Evolutionary conservation across 2,329 filamentous ascomycete species (phyloP).

Genomic region (Penicillium frequentans): DNA sequence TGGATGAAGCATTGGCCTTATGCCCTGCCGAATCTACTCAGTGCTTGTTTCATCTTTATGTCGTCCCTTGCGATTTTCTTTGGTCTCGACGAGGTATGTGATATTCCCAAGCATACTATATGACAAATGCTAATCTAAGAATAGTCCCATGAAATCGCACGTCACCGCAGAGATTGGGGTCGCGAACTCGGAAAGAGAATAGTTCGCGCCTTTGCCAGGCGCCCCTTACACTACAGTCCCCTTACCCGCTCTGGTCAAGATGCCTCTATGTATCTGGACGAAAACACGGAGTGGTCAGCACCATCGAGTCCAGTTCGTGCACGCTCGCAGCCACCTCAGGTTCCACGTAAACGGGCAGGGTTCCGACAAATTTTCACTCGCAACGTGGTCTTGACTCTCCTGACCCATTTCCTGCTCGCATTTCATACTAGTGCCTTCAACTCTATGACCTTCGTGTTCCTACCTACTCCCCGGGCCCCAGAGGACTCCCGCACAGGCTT

Average conservation of each 20-base stretch:
- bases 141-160: slow-evolving; percentile 40
- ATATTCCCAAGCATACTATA: background rate
- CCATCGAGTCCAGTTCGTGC: slow-evolving; percentile 27
- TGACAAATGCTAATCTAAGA: background rate
- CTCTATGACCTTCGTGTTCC: slow-evolving; percentile 72
- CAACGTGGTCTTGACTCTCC: slow-evolving; percentile 58
- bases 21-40: slow-evolving; percentile 68
- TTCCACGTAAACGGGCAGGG: slow-evolving; percentile 44
- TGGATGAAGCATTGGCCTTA: slow-evolving; percentile 69
- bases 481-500: slow-evolving; percentile 40
- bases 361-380: slow-evolving; percentile 55
- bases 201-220: slow-evolving; percentile 26
- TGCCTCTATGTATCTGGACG: slow-evolving; percentile 35
- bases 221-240: slow-evolving; percentile 35
- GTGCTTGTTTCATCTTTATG: slow-evolving; percentile 58
- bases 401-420: slow-evolving; percentile 68
- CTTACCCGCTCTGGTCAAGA: slow-evolving; percentile 30
- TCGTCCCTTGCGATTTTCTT: slow-evolving; percentile 60
- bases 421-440: slow-evolving; percentile 76
- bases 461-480: slow-evolving; percentile 66
- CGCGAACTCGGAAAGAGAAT: slow-evolving; percentile 39
- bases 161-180: slow-evolving; percentile 43
- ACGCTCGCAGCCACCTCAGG: slow-evolving; percentile 29
- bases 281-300: slow-evolving; percentile 23
- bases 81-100: slow-evolving; percentile 63